These are phyloP conservation scores for Copromyces sp. DNA, from an alignment of 495 filamentous ascomycete species.

Conservation along the genomic window DNA sequence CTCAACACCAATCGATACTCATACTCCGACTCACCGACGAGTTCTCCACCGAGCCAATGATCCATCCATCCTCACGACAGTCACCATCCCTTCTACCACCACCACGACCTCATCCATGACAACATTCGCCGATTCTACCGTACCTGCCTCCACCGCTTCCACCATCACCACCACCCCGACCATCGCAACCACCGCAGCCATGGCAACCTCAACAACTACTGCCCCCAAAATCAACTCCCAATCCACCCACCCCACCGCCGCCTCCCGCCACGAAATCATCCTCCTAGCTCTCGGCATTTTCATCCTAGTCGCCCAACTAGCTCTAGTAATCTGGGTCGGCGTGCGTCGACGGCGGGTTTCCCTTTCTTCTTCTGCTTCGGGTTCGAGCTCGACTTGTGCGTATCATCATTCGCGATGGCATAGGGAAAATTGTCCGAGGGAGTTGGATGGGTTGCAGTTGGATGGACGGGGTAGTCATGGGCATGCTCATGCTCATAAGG, in stretches of 20 bases:
- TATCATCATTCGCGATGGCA: not conserved
- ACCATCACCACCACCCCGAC: not conserved
- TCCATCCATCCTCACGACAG: too few species aligned
- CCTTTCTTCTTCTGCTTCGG: not conserved
- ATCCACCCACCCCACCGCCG: not conserved
- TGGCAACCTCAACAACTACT: not conserved
- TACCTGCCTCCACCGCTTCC: too few species aligned
- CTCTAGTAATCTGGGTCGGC: constrained; percentile 3
- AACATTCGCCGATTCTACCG: too few species aligned
- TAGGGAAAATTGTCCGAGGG: not conserved
- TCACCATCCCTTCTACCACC: too few species aligned
- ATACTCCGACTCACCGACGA: too few species aligned
- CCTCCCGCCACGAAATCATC: constrained; percentile 9
- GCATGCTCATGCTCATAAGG: not conserved
- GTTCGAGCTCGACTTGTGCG: not conserved
- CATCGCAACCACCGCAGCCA: not conserved
- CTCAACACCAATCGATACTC: not conserved
- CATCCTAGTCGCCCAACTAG: constrained; percentile 6
- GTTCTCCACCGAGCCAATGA: too few species aligned
- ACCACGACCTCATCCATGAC: too few species aligned
- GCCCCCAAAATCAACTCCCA: not conserved
- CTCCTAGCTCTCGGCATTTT: constrained; percentile 10
- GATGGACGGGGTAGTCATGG: not conserved
- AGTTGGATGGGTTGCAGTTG: not conserved
- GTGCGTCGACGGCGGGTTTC: not conserved